Conservation (phyloP, 2,329 filamentous ascomycete genomes). For the Fusarium sp. region DNA sequence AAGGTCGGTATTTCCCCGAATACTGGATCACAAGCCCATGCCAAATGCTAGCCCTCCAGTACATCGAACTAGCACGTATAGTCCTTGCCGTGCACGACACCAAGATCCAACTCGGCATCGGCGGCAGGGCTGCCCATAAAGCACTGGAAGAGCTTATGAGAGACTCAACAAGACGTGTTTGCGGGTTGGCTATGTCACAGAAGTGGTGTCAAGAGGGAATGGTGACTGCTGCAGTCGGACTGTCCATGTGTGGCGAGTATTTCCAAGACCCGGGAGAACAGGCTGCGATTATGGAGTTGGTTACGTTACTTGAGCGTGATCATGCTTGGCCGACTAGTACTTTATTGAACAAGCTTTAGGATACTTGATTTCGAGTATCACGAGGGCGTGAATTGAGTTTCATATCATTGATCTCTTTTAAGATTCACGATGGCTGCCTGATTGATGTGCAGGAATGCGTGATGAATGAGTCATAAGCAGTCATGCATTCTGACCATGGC, state of each 20-base stretch:
- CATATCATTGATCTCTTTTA: accelerated
- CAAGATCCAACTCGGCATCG: constrained; percentile 19
- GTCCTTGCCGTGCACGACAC: constrained; percentile 26
- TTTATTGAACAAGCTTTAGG: background rate
- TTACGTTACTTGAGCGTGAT: constrained; percentile 11
- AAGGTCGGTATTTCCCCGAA: constrained; percentile 6
- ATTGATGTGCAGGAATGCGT: background rate
- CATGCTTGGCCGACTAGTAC: constrained; percentile 18
- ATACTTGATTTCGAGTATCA: background rate
- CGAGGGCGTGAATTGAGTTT: background rate
- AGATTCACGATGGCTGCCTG: background rate
- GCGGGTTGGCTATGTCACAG: constrained; percentile 8
- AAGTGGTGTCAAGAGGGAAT: constrained; percentile 10
- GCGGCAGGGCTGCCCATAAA: constrained; percentile 17
- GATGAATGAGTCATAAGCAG: background rate
- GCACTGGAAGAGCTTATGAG: constrained; percentile 15
- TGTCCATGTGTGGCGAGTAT: constrained; percentile 33
- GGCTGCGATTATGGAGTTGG: background rate
- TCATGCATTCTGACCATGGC: background rate
- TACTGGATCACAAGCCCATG: constrained; percentile 21
- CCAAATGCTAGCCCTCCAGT: constrained; percentile 24
- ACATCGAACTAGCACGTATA: constrained; percentile 21
- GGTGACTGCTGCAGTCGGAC: constrained; percentile 15
- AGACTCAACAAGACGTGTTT: constrained; percentile 12
- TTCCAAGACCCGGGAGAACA: constrained; percentile 20